These are phyloP conservation scores for Pythium folliculosum DNA, from an alignment of 352 stramenopile species.

Conservation along the genomic window DNA sequence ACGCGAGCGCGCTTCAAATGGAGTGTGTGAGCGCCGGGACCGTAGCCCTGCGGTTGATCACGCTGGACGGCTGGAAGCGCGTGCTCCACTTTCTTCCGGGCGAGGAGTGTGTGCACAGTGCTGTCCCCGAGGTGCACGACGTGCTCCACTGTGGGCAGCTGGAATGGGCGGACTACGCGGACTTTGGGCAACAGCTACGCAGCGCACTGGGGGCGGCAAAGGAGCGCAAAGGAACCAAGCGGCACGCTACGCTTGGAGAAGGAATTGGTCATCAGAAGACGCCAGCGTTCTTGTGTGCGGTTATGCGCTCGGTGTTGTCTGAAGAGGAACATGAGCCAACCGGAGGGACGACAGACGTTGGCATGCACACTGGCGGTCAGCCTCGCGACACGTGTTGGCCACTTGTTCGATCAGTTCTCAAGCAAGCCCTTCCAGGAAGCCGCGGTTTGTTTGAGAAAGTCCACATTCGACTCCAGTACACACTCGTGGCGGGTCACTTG, in stretches of 20 bases:
- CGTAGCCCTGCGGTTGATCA: constrained; percentile 7
- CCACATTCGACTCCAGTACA: constrained; percentile 34
- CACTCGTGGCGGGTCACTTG: constrained; percentile 1
- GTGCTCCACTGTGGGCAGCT: constrained; percentile 34
- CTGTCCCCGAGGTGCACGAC: constrained; percentile 3
- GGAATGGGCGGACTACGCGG: neutral
- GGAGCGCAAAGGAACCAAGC: constrained; percentile 15
- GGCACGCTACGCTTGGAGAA: neutral
- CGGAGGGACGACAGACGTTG: constrained; percentile 55
- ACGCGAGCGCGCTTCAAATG: constrained; percentile 44
- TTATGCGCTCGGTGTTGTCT: constrained; percentile 27
- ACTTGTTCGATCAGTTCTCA: constrained; percentile 39
- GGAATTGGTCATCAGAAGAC: constrained; percentile 51
- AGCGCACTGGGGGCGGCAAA: constrained; percentile 27
- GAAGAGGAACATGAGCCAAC: neutral
- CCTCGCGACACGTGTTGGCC: constrained; percentile 58
- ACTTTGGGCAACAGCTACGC: constrained; percentile 17
- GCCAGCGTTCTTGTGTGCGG: constrained; percentile 42
- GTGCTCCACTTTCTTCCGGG: constrained; percentile 39
- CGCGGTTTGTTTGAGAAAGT: constrained; percentile 40
- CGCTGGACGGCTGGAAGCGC: constrained; percentile 42
- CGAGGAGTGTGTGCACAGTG: constrained; percentile 11
- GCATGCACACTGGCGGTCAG: constrained; percentile 44
- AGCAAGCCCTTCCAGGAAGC: constrained; percentile 36
- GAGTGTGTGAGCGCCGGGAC: constrained; percentile 24